Base-by-base conservation (phyloP, 1,284 basidiomycete species). In the Sphaerobolus stellatus region DNA sequence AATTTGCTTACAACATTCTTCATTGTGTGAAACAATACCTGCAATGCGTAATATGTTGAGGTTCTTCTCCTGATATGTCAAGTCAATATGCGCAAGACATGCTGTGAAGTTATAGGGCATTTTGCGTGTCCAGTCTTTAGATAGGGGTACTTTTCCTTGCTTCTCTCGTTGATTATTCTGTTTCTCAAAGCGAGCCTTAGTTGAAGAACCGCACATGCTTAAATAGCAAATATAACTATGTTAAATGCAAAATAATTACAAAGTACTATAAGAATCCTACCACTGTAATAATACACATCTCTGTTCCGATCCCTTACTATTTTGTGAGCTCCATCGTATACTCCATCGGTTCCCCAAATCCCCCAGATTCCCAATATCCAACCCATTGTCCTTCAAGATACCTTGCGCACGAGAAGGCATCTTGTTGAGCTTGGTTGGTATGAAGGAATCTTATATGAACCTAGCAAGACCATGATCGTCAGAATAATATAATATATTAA, bases 21-120 rank as follows among this genome's bases (percentile, higher is more conserved):
- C 43, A 50, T 70, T 65, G 47, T 71, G 70, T 13, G 55, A 46
- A 1, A 68, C 48, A 20, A 58, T 54, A 2, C 68, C 70, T 3
- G 54, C 20, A 16, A 71, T 59, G 1, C 62, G 56, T 16, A 8
- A n/a, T 14, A 43, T 29, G 13, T 2, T 8, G 16, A 16, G 28
- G 9, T 14, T 13, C 38, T 13, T 13, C 8, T 22, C 14, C n/a
- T 22, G 11, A 22, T 57, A 61, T 0, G 64, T 67, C 18, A 73
- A 53, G 20, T 73, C 69, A 7, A 62, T 61, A 58, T 73, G 71
- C 1, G 70, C 71, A 16, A 68, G 59, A 50, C 72, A 74, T 1
- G 65, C 41, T n/a, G 41, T 43, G 11, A 24, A 43, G 28, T 43
- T 27, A 43, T 43, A 43, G 28, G 41, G 41, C 16, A 43, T 43